Conservation (phyloP, 1,139 yeast species). For the Lodderomyces jiufengensis region DNA sequence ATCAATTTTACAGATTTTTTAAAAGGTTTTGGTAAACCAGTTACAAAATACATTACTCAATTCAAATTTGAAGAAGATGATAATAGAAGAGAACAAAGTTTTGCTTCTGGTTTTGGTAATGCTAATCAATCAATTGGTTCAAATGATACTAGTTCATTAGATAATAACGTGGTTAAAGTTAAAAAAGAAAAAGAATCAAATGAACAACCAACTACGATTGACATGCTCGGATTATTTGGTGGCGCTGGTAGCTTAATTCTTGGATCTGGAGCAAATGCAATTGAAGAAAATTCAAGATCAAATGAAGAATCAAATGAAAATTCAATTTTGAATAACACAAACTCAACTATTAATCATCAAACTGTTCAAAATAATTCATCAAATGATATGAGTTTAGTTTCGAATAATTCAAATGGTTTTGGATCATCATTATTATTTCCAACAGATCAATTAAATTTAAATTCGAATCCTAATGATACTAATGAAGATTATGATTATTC, state of each 20-base stretch:
- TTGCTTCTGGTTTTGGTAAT: too few species aligned
- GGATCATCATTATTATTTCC: constrained; percentile 1
- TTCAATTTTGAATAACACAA: too few species aligned
- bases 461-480: not conserved
- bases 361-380: too few species aligned
- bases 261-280: too few species aligned
- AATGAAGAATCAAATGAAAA: too few species aligned
- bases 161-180: not conserved
- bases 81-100: too few species aligned
- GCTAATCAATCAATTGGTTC: not conserved
- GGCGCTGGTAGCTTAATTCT: not conserved
- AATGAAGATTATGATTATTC: not conserved
- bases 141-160: too few species aligned
- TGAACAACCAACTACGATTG: not conserved
- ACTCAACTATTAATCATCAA: too few species aligned
- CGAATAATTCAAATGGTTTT: too few species aligned
- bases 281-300: too few species aligned
- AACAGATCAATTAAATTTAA: not conserved
- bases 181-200: not conserved
- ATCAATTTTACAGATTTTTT: constrained; percentile 15
- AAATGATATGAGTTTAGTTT: too few species aligned
- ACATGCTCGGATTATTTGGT: constrained; percentile 2
- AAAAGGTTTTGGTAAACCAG: constrained; percentile 21
- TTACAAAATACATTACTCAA: not conserved
- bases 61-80: too few species aligned